phyloP scores from a whole-genome alignment of 176 grass and related monocot genomes.

The Pontederia crassipes region DNA sequence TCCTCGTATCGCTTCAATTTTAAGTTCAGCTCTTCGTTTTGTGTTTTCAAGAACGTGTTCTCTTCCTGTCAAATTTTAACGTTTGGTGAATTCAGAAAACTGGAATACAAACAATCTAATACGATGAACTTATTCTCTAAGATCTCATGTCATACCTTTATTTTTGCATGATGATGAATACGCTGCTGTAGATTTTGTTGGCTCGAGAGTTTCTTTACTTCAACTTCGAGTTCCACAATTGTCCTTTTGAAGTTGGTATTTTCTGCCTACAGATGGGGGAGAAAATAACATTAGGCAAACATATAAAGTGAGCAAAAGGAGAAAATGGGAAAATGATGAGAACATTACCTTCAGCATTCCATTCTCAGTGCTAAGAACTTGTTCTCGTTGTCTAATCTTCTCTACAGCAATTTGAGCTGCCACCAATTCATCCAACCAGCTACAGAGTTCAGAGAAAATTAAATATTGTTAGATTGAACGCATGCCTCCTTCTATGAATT shows the following conservation, averaged over 20 bases:
- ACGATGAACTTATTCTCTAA: not conserved
- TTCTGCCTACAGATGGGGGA: conserved; percentile 45
- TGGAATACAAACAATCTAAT: conserved; percentile 6
- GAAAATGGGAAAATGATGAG: conserved; percentile 1
- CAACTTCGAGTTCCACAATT: conserved; percentile 70
- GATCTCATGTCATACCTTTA: conserved; percentile 41
- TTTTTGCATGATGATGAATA: conserved; percentile 96
- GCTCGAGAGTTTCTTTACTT: conserved; percentile 64
- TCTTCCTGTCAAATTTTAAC: conserved; percentile 59
- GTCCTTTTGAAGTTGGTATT: conserved; percentile 77
- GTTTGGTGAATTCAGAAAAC: conserved; percentile 8
- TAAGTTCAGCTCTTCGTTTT: conserved; percentile 60
- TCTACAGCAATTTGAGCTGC: conserved; percentile 49
- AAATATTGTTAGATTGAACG: not conserved
- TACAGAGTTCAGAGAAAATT: conserved; percentile 14
- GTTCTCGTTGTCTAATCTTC: conserved; percentile 52
- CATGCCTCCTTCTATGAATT: not conserved
- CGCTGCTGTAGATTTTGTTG: conserved; percentile 82
- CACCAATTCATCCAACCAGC: conserved; percentile 85
- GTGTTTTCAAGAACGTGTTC: conserved; percentile 42
- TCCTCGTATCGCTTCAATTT: conserved; percentile 49
- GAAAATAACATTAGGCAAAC: conserved; percentile 12
- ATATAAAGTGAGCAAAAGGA: conserved; percentile 1
- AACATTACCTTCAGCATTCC: conserved; percentile 69
- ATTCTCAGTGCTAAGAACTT: conserved; percentile 72